phyloP scores from a whole-genome alignment of 805 yeast genomes.

The Ogataea glucozyma region DNA sequence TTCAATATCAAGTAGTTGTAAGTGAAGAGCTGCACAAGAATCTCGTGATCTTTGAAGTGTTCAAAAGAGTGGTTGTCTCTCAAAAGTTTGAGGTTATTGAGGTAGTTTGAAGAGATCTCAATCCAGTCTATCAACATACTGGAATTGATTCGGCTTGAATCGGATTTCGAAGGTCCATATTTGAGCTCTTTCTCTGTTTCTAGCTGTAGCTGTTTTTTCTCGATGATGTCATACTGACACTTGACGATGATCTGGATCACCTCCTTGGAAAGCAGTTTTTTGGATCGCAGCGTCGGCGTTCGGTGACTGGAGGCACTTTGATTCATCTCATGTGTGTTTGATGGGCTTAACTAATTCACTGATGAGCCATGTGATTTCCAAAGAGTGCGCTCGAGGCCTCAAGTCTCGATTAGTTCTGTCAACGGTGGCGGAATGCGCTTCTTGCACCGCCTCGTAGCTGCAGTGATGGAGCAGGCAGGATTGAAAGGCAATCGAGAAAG shows the following conservation, averaged over 20 bases:
- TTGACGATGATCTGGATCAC: constrained; percentile 16
- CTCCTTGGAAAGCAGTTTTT: constrained; percentile 14
- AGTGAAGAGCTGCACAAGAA: constrained; percentile 22
- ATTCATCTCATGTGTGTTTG: constrained; percentile 3
- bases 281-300: constrained; percentile 5
- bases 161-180: background rate
- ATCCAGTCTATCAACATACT: constrained; percentile 23
- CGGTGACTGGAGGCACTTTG: background rate
- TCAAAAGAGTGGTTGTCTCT: constrained; percentile 14
- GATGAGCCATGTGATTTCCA: too few relatives aligned
- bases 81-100: constrained; percentile 21
- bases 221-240: constrained; percentile 19
- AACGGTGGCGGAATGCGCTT: too few relatives aligned
- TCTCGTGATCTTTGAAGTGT: constrained; percentile 21
- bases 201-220: constrained; percentile 11
- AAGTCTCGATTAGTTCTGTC: too few relatives aligned
- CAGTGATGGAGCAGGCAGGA: too few relatives aligned
- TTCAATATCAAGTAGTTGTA: constrained; percentile 25
- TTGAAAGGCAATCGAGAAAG: too few relatives aligned
- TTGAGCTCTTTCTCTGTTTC: background rate
- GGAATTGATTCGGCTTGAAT: constrained; percentile 7
- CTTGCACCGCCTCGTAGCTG: too few relatives aligned
- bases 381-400: too few relatives aligned
- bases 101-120: constrained; percentile 25
- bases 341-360: too few relatives aligned